Evolutionary conservation across 495 filamentous ascomycete genomes (phyloP).

Genomic region (Penicillium flavigenum): DNA sequence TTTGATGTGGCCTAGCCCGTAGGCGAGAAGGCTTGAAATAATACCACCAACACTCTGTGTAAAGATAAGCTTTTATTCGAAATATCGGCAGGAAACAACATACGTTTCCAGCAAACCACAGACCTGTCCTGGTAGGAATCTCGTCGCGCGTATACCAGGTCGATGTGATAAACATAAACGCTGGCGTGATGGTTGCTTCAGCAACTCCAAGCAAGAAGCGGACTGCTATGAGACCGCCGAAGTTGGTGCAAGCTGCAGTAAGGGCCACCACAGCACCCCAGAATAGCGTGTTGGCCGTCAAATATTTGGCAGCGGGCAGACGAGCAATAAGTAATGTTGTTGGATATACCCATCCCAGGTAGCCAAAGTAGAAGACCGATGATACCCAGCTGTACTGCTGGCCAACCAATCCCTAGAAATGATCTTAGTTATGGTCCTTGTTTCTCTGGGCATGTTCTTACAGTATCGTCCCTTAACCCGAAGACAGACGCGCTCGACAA

Average conservation of each 20-base stretch:
- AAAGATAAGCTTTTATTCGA: not conserved
- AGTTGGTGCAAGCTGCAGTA: conserved; percentile 39
- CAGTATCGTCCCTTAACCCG: conserved; percentile 45
- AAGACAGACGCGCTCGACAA: conserved; percentile 55
- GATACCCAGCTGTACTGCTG: conserved; percentile 60
- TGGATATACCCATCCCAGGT: conserved; percentile 36
- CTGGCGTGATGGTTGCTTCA: conserved; percentile 51
- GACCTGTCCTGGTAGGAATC: conserved; percentile 58
- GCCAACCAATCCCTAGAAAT: conserved; percentile 44
- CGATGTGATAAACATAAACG: conserved; percentile 42
- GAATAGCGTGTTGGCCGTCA: conserved; percentile 53
- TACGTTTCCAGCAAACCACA: conserved; percentile 59
- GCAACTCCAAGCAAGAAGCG: conserved; percentile 53
- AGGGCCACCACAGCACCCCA: conserved; percentile 58
- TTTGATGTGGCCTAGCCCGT: conserved; percentile 54
- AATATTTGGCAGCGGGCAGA: conserved; percentile 55
- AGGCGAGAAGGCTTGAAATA: conserved; percentile 56
- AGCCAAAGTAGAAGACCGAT: conserved; percentile 64
- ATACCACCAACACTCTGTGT: conserved; percentile 52
- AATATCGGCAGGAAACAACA: not conserved
- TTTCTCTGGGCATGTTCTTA: conserved; percentile 9
- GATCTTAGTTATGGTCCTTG: conserved; percentile 17
- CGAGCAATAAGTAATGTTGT: conserved; percentile 53
- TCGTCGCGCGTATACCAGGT: conserved; percentile 56
- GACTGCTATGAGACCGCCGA: conserved; percentile 36